phyloP scores from a whole-genome alignment of 345 rosid genomes.

The Schrenkiella parvula region DNA sequence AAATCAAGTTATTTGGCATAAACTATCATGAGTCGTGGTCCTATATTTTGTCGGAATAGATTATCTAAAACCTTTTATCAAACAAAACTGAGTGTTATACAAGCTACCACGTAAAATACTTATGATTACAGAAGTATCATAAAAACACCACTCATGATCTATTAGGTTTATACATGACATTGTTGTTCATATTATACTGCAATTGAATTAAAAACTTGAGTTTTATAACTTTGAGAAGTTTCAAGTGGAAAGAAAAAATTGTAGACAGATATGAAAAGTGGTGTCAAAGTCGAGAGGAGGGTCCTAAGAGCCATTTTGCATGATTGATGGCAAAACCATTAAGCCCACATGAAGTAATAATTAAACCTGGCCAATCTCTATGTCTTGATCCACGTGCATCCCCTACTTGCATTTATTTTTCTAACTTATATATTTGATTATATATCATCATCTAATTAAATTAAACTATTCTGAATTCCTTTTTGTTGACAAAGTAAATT shows the following conservation, averaged over 20 bases:
- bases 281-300: background rate
- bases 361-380: background rate
- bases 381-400: conserved; percentile 12
- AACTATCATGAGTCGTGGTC: background rate
- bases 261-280: background rate
- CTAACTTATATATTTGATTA: background rate
- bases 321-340: conserved; percentile 3
- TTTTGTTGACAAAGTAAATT: background rate
- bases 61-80: background rate
- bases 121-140: background rate
- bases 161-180: background rate
- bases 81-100: background rate
- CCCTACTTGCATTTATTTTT: background rate
- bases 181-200: background rate
- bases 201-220: background rate
- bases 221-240: background rate
- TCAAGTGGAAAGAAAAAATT: no score
- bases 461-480: background rate
- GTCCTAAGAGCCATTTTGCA: conserved; percentile 14
- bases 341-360: conserved; percentile 14
- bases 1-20: background rate
- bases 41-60: background rate
- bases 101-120: background rate
- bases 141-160: background rate
- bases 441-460: background rate